Evolutionary conservation across 2,329 filamentous ascomycete species (phyloP).

Genomic region (Rugonectria rugulosa): DNA sequence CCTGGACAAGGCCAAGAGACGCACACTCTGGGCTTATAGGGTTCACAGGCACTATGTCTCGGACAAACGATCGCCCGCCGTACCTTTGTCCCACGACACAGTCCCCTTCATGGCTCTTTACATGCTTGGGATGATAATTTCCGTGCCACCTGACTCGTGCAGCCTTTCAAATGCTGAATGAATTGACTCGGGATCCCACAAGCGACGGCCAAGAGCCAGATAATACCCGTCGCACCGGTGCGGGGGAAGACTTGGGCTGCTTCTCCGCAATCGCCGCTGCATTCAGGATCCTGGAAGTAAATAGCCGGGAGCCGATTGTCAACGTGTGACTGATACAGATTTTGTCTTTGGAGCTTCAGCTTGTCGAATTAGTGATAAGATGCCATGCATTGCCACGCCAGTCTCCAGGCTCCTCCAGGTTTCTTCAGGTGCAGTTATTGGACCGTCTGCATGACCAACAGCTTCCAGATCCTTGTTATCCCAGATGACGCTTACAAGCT

Average conservation of each 20-base stretch:
- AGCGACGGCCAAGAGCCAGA: slow-evolving; percentile 11
- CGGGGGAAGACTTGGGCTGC: too few relatives aligned
- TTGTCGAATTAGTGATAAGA: slow-evolving; percentile 4
- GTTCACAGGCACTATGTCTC: too few relatives aligned
- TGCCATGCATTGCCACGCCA: neutral
- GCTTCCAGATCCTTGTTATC: neutral
- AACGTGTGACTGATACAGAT: neutral
- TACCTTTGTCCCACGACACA: neutral
- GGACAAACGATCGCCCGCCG: too few relatives aligned
- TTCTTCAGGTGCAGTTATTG: neutral
- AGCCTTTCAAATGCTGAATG: neutral
- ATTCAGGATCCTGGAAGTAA: too few relatives aligned
- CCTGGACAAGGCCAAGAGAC: neutral
- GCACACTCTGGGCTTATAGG: too few relatives aligned
- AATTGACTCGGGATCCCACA: slow-evolving; percentile 9
- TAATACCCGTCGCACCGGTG: too few relatives aligned
- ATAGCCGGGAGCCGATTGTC: too few relatives aligned
- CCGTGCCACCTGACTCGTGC: neutral
- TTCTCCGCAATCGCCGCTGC: too few relatives aligned
- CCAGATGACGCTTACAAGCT: slow-evolving; percentile 7
- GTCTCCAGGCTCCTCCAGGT: too few relatives aligned
- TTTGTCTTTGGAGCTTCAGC: too few relatives aligned
- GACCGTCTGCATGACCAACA: neutral
- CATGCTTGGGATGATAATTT: slow-evolving; percentile 12
- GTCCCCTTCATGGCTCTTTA: neutral